Percentiles rank a stretch among this genome's conserved stretches.
Evolutionary conservation across 805 yeast species (phyloP).

Genomic region (Ogataea pini): DNA sequence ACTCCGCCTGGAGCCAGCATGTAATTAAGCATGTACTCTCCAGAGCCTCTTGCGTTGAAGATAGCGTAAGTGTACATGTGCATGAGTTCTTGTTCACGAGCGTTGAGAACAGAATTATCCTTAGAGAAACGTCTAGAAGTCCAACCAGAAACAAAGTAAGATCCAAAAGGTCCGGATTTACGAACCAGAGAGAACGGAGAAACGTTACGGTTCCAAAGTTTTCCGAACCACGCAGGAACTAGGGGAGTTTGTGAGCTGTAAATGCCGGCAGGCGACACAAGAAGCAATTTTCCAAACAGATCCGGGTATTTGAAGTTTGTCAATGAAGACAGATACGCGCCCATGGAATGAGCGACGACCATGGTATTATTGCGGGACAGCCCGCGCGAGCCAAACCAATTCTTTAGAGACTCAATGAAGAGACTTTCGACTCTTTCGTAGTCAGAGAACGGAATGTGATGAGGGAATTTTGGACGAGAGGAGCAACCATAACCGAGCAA

Average conservation of each 20-base stretch:
- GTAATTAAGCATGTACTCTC: conserved; percentile 87
- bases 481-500: conserved; percentile 90
- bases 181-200: conserved; percentile 86
- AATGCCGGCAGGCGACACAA: conserved; percentile 91
- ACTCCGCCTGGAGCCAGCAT: conserved; percentile 88
- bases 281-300: conserved; percentile 64
- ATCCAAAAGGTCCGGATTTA: conserved; percentile 77
- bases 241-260: conserved; percentile 46
- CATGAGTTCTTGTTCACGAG: conserved; percentile 49
- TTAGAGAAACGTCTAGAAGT: conserved; percentile 75
- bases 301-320: conserved; percentile 64
- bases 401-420: conserved; percentile 63
- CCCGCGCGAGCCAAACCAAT: conserved; percentile 56
- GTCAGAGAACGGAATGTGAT: conserved; percentile 37
- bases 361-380: conserved; percentile 45
- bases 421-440: conserved; percentile 56
- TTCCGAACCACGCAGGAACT: conserved; percentile 76
- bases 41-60: conserved; percentile 85
- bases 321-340: conserved; percentile 76
- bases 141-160: conserved; percentile 88
- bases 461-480: conserved; percentile 70
- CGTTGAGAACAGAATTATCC: conserved; percentile 35
- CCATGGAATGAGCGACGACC: conserved; percentile 86
- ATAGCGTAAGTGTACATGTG: conserved; percentile 83
- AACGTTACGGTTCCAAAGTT: conserved; percentile 74